These are phyloP conservation scores for Termitomyces sp. DNA, from an alignment of 768 basidiomycete genomes.

Conservation along the genomic window DNA sequence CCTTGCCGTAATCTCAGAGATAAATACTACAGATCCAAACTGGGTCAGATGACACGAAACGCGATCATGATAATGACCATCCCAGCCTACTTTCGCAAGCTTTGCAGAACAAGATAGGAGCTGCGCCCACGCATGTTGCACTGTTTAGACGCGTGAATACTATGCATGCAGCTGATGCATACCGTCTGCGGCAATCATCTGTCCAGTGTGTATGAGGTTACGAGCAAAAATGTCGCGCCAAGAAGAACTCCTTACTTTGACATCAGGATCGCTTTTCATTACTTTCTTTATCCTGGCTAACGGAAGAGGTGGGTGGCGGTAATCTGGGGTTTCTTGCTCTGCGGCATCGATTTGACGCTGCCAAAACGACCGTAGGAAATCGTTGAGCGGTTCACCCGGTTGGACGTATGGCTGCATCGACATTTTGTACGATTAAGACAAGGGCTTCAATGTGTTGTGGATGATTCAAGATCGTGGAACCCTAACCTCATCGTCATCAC, in stretches of 20 bases:
- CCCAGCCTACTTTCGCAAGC: conserved; percentile 88
- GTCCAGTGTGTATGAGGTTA: conserved; percentile 1
- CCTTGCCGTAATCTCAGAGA: conserved; percentile 92
- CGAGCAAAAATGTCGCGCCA: conserved; percentile 7
- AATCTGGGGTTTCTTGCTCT: conserved; percentile 86
- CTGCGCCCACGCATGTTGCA: conserved; percentile 30
- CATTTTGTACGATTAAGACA: conserved; percentile 40
- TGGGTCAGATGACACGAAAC: background rate
- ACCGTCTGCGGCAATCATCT: conserved; percentile 99
- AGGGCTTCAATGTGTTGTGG: background rate
- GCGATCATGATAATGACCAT: background rate
- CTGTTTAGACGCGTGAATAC: conserved; percentile 12
- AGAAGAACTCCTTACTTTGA: conserved; percentile 60
- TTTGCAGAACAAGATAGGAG: conserved; percentile 94
- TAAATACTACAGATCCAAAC: conserved; percentile 65
- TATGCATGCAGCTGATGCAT: conserved; percentile 17
- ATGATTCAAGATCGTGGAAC: background rate
- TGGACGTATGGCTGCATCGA: conserved; percentile 60
- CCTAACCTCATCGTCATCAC: background rate
- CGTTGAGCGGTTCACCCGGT: conserved; percentile 80
- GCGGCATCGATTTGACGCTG: conserved; percentile 82
- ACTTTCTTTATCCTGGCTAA: conserved; percentile 98
- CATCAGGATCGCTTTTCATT: conserved; percentile 97
- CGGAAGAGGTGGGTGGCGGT: conserved; percentile 82
- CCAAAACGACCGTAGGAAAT: conserved; percentile 87